Evolutionary conservation across 352 stramenopile genomes (phyloP).

Genomic region (Aphanomyces invadans): DNA sequence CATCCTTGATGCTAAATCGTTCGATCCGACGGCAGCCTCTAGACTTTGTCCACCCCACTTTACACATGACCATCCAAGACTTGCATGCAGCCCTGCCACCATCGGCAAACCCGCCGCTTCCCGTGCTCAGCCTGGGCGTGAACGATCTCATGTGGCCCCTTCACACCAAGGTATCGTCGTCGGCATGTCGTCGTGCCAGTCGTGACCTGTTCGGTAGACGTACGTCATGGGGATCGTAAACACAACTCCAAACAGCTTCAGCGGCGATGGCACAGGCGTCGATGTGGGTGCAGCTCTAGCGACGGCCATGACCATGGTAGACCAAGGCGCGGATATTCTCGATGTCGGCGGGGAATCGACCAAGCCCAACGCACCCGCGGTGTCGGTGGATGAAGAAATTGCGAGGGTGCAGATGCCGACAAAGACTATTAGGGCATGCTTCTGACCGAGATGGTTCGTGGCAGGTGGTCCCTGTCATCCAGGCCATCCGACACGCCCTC

Average conservation of each 20-base stretch:
- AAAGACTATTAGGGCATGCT: no score
- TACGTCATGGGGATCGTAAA: conserved; percentile 98
- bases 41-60: conserved; percentile 69
- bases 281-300: conserved; percentile 52
- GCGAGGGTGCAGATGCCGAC: conserved; percentile 42
- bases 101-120: conserved; percentile 1
- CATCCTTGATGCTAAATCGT: no score
- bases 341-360: conserved; percentile 99
- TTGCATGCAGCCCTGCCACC: conserved; percentile 47
- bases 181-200: no score
- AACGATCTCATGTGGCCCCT: conserved; percentile 27
- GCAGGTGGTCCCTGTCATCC: conserved; percentile 90
- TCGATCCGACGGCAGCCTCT: no score
- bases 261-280: conserved; percentile 80
- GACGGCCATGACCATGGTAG: conserved; percentile 83
- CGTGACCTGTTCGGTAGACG: no score
- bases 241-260: conserved; percentile 98
- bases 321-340: conserved; percentile 89
- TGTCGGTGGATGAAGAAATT: conserved; percentile 88
- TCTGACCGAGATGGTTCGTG: no score
- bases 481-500: conserved; percentile 58
- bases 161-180: conserved; percentile 8
- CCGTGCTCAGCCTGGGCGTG: conserved; percentile 44
- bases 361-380: conserved; percentile 87
- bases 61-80: conserved; percentile 61